Conservation (phyloP, 164 flowering plant genomes). For the grape (Vitis vinifera) region DNA sequence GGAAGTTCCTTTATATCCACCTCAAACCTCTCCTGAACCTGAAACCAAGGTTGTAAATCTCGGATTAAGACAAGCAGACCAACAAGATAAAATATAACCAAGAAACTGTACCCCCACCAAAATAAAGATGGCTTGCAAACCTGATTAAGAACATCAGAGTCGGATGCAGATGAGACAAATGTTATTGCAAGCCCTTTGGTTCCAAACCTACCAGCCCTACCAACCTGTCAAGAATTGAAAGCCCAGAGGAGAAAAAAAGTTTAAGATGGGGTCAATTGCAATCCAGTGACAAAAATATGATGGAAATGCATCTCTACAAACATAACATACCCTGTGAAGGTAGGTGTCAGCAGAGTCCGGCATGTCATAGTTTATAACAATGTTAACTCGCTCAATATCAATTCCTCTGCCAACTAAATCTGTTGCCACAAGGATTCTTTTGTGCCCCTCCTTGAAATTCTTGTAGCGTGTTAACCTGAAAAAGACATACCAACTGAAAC, state of each 20-base stretch:
- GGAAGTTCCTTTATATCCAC: constrained; percentile 98
- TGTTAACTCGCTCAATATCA: constrained; percentile 96
- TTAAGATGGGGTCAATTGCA: too few relatives aligned
- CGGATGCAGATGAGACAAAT: constrained; percentile 88
- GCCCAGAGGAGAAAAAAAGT: too few relatives aligned
- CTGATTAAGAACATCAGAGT: constrained; percentile 94
- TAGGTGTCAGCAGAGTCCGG: constrained; percentile 99
- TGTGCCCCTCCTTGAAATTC: constrained; percentile 92
- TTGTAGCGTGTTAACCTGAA: constrained; percentile 88
- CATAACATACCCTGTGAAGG: constrained; percentile 69
- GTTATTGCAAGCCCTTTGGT: constrained; percentile 98
- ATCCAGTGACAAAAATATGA: too few relatives aligned
- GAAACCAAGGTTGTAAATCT: constrained; percentile 5
- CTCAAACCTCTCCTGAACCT: constrained; percentile 98
- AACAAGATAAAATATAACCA: not conserved
- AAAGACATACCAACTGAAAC: not conserved
- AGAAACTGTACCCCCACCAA: too few relatives aligned
- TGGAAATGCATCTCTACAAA: too few relatives aligned
- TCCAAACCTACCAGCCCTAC: constrained; percentile 99
- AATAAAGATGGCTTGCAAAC: constrained; percentile 24
- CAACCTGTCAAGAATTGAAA: constrained; percentile 55
- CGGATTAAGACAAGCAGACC: not conserved
- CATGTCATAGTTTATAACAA: constrained; percentile 98
- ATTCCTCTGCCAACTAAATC: constrained; percentile 99
- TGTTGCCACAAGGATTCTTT: constrained; percentile 94